A percentile compares a stretch with the other conserved stretches of the same genome.
phyloP scores from a whole-genome alignment of 345 rosid species.

The Linum trigynum region DNA sequence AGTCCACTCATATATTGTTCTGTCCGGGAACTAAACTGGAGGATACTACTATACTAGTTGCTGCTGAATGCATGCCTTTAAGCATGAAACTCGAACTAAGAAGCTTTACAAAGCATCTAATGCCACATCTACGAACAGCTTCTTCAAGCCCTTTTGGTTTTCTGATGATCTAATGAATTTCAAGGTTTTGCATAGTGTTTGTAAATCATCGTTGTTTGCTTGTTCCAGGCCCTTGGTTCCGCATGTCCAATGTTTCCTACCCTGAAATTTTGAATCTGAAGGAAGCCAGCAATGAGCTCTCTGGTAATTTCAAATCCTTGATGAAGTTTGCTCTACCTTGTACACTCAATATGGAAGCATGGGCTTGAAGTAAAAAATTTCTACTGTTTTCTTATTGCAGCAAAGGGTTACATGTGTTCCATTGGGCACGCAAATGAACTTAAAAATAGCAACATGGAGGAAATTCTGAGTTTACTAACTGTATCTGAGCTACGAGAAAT shows the following conservation, averaged over 20 bases:
- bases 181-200: neutral
- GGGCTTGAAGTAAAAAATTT: constrained; percentile 4
- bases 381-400: constrained; percentile 29
- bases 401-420: constrained; percentile 36
- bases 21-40: too few species aligned
- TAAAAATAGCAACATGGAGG: constrained; percentile 32
- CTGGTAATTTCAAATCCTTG: constrained; percentile 32
- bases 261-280: constrained; percentile 49
- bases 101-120: too few species aligned
- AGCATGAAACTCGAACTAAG: too few species aligned
- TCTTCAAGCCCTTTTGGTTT: too few species aligned
- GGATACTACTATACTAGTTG: too few species aligned
- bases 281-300: constrained; percentile 49
- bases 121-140: too few species aligned
- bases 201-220: neutral
- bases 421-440: constrained; percentile 35
- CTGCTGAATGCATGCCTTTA: too few species aligned
- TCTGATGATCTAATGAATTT: too few species aligned
- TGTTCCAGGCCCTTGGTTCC: constrained; percentile 80
- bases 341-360: constrained; percentile 1
- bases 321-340: constrained; percentile 1
- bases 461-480: constrained; percentile 44
- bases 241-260: constrained; percentile 55
- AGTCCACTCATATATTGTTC: too few species aligned
- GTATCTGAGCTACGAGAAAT: constrained; percentile 68